Evolutionary conservation across 164 flowering plant genomes (phyloP), one percentile per base, ranked within the genome.

Genomic region (Cinnamomum chago): DNA sequence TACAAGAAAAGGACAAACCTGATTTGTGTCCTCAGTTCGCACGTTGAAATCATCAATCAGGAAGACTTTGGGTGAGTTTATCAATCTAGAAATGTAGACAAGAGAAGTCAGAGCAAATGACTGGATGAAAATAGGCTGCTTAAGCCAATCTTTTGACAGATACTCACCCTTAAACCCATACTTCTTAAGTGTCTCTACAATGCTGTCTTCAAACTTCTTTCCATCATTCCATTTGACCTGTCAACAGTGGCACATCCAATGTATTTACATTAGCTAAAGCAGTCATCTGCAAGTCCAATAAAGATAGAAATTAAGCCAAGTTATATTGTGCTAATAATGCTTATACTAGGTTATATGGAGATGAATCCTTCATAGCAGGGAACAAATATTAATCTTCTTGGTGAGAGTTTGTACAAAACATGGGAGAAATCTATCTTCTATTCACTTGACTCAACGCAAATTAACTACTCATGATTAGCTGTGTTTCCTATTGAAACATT

Each of bases 101-200:
- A 96, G 93, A 23, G 98, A 92, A 67, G 95, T 85, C 71, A 97
- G 97, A 65, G 99, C 99, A 80, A 96, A 96, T 23, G 98, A 96
- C 85, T 96, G 98, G 84, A 96, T 88, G 77, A 95, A 92, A 67
- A 79, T 85, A 11, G 98, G 99, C 77, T 92, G 95, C 25, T 88
- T 85, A 70, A 88, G 50, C 99, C 99, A 96, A 23, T 89, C 83
- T 77, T 90, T 82, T 64, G 99, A 96, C 88, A 92, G 12, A 73
- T 96, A 96, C 77, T 94, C 79, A 70, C 99, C 99, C 75, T 79
- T 76, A 79, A 92, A 96, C 50, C 93, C 97, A 75, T 92, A 92
- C 82, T 96, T 96, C 80, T 86, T 73, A 10, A 96, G 94, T 7
- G 86, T 90, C 78, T 87, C 89, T 73, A 95, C 90, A 82, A 93